Evolutionary conservation across 2,329 filamentous ascomycete species (phyloP).

Genomic region (Geosmithia flava): DNA sequence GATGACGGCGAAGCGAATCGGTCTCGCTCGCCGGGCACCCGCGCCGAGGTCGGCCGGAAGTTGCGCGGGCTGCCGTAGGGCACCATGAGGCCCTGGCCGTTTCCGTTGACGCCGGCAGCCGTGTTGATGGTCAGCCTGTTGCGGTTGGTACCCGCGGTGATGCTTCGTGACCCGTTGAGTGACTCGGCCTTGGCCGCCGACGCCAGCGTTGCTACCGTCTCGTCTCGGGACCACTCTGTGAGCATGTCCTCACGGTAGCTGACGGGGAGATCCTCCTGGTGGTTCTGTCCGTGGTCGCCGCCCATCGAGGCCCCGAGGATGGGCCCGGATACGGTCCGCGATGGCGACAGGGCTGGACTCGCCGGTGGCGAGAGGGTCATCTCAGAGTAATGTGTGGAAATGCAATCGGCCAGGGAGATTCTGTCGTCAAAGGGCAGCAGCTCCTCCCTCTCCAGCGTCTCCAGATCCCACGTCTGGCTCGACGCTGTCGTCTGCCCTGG

Average conservation of each 20-base stretch:
- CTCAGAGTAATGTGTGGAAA: constrained; percentile 59
- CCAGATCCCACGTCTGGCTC: constrained; percentile 32
- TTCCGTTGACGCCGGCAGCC: constrained; percentile 21
- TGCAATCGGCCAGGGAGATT: constrained; percentile 57
- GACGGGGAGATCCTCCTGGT: constrained; percentile 45
- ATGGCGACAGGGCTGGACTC: constrained; percentile 60
- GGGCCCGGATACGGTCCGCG: constrained; percentile 49
- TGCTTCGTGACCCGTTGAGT: constrained; percentile 58
- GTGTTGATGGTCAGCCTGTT: constrained; percentile 47
- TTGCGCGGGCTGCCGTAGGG: constrained; percentile 38
- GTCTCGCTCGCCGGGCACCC: constrained; percentile 19
- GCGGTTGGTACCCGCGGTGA: constrained; percentile 42
- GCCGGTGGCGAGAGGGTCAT: constrained; percentile 49
- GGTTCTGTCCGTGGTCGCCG: constrained; percentile 9
- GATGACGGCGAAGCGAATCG: constrained; percentile 19
- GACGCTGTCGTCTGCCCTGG: constrained; percentile 27
- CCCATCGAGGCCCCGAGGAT: constrained; percentile 38
- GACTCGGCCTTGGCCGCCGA: constrained; percentile 62
- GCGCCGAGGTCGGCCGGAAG: constrained; percentile 33
- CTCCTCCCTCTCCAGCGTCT: constrained; percentile 47
- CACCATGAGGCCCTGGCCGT: constrained; percentile 24
- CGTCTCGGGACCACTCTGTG: constrained; percentile 67
- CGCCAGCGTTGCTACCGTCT: constrained; percentile 54
- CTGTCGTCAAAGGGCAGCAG: constrained; percentile 67
- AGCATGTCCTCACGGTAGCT: constrained; percentile 65